Conservation (phyloP, 768 basidiomycete genomes). For the Suillus subalutaceus region DNA sequence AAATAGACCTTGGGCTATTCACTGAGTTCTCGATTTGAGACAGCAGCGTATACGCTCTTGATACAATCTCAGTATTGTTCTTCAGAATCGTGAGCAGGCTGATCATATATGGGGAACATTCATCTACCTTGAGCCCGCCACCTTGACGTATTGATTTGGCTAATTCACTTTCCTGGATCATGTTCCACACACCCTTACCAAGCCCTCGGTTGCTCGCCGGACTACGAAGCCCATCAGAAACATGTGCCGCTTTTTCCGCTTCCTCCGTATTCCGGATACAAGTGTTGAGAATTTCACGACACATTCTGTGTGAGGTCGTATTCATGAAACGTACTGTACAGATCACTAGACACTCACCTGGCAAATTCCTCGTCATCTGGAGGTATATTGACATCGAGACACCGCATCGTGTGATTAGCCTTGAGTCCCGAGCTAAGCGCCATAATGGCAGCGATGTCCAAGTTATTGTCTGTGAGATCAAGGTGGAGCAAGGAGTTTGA, state of each 20-base stretch:
- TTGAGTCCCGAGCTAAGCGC: constrained; percentile 87
- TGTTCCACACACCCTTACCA: constrained; percentile 76
- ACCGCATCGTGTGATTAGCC: constrained; percentile 83
- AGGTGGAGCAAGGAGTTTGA: constrained; percentile 85
- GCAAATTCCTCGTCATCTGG: constrained; percentile 83
- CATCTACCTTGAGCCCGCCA: constrained; percentile 54
- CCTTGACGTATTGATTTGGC: constrained; percentile 67
- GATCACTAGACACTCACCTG: constrained; percentile 33
- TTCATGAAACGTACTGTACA: neutral
- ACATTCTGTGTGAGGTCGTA: constrained; percentile 56
- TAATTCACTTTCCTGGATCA: constrained; percentile 86
- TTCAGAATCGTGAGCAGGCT: neutral
- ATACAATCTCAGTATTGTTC: constrained; percentile 11
- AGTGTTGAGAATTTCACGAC: constrained; percentile 84
- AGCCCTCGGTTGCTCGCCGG: constrained; percentile 51
- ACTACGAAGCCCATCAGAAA: constrained; percentile 24
- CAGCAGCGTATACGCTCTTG: constrained; percentile 46
- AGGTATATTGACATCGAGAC: constrained; percentile 91
- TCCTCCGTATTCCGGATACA: constrained; percentile 95
- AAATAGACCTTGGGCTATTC: neutral
- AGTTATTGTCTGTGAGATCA: constrained; percentile 80
- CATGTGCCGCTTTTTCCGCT: constrained; percentile 50
- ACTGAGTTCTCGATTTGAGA: constrained; percentile 40
- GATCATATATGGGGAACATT: constrained; percentile 28
- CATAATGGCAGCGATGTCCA: constrained; percentile 92